phyloP scores from a whole-genome alignment of 2,329 filamentous ascomycete species.

The Magnaporthiopsis poae region DNA sequence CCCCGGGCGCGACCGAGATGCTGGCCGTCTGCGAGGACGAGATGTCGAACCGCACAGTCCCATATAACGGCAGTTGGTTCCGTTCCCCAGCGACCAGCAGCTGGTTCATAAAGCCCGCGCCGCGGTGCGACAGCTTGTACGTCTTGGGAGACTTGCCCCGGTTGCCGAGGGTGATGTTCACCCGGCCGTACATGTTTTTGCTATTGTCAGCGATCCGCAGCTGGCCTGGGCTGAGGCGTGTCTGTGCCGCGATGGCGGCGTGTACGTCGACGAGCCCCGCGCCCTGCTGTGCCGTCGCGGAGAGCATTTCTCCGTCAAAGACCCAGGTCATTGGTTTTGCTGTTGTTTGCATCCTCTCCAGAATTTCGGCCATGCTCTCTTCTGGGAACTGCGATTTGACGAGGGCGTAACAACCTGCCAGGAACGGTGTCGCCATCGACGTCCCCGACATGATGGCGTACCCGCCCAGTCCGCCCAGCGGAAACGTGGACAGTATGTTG shows the following conservation, averaged over 20 bases:
- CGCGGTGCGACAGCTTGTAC: slow-evolving; percentile 17
- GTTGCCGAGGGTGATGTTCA: slow-evolving; percentile 20
- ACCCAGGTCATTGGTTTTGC: slow-evolving; percentile 19
- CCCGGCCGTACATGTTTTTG: slow-evolving; percentile 10
- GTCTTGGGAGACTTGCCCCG: slow-evolving; percentile 12
- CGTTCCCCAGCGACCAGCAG: slow-evolving; percentile 11
- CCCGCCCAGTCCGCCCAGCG: slow-evolving; percentile 19
- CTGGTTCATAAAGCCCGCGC: slow-evolving; percentile 17
- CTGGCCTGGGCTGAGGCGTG: slow-evolving; percentile 16
- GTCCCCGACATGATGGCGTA: slow-evolving; percentile 27
- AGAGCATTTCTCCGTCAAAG: slow-evolving; percentile 19
- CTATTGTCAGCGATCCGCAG: slow-evolving; percentile 15
- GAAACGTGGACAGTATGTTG: slow-evolving; percentile 25
- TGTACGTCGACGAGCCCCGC: slow-evolving; percentile 25
- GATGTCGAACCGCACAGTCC: slow-evolving; percentile 13
- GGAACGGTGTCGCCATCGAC: slow-evolving; percentile 27
- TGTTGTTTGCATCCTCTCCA: slow-evolving; percentile 21
- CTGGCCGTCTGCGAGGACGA: not conserved
- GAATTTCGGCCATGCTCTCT: slow-evolving; percentile 19
- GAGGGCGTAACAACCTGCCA: slow-evolving; percentile 24
- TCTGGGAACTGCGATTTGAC: slow-evolving; percentile 23
- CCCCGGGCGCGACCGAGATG: slow-evolving; percentile 12
- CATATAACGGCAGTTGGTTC: slow-evolving; percentile 17
- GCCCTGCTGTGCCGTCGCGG: slow-evolving; percentile 24
- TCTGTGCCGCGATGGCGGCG: slow-evolving; percentile 19